These are phyloP conservation scores for Arctium lappa DNA, from an alignment of 129 eudicot species.

Conservation along the genomic window DNA sequence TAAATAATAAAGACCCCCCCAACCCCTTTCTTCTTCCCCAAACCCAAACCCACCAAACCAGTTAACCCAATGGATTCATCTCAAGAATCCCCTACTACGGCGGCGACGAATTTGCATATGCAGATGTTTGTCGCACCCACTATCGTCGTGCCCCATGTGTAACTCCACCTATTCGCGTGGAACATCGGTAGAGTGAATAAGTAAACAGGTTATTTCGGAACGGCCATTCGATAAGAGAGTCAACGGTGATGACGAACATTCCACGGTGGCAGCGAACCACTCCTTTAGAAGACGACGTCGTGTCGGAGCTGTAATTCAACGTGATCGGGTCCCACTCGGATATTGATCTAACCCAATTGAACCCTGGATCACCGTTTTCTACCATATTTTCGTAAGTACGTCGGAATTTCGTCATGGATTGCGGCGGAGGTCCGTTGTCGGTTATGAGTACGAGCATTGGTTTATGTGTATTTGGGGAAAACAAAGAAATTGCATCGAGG, in stretches of 20 bases:
- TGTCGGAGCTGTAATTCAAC: constrained; percentile 59
- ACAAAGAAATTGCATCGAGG: constrained; percentile 27
- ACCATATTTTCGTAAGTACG: constrained; percentile 43
- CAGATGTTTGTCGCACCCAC: constrained; percentile 49
- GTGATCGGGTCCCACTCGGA: constrained; percentile 54
- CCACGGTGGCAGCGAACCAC: constrained; percentile 56
- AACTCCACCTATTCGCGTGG: constrained; percentile 60
- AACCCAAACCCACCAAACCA: no score
- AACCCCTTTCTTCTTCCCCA: no score
- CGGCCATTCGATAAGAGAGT: constrained; percentile 44
- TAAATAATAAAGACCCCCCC: no score
- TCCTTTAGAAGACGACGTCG: constrained; percentile 63
- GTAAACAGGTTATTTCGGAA: constrained; percentile 48
- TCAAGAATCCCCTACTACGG: no score
- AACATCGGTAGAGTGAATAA: constrained; percentile 63
- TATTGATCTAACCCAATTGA: constrained; percentile 45
- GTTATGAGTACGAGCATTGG: constrained; percentile 38
- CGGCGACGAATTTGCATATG: constrained; percentile 45
- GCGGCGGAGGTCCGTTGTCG: constrained; percentile 4
- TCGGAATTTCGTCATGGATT: neutral
- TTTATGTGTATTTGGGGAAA: constrained; percentile 1
- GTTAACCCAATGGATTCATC: no score
- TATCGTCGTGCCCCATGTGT: constrained; percentile 53
- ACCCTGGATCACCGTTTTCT: constrained; percentile 38
- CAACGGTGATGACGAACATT: constrained; percentile 32